A percentile compares a stretch with the other conserved stretches of the same genome.
Evolutionary conservation across 2,329 filamentous ascomycete species (phyloP).

Genomic region (Colletotrichum sp.): DNA sequence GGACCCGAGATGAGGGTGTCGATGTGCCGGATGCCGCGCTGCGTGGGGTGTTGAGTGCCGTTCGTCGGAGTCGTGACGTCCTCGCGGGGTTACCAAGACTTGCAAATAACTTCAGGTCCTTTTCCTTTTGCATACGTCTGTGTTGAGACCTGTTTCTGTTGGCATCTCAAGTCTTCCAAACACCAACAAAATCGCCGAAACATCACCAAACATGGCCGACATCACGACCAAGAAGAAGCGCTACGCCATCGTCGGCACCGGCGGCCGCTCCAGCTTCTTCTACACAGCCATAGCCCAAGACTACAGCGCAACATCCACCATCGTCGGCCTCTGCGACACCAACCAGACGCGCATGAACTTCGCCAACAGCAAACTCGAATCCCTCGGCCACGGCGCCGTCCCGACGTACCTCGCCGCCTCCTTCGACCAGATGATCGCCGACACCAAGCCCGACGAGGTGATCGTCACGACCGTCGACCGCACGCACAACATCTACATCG

Average conservation of each 20-base stretch:
- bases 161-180: background rate
- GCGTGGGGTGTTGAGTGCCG: background rate
- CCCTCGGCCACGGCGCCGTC: constrained; percentile 51
- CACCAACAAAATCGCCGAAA: background rate
- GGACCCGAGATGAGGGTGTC: background rate
- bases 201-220: background rate
- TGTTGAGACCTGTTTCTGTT: background rate
- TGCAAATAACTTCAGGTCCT: background rate
- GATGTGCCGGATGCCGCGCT: background rate
- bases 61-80: background rate
- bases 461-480: constrained; percentile 70
- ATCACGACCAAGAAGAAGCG: constrained; percentile 35
- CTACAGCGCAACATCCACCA: constrained; percentile 52
- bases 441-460: constrained; percentile 63
- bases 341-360: constrained; percentile 65
- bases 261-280: constrained; percentile 65
- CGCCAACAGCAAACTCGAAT: constrained; percentile 54
- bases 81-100: background rate
- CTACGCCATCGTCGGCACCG: constrained; percentile 64
- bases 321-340: constrained; percentile 64
- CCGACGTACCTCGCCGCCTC: constrained; percentile 59
- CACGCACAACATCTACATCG: constrained; percentile 65
- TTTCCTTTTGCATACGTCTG: background rate
- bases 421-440: constrained; percentile 63
- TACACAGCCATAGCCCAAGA: constrained; percentile 62